Base-by-base conservation (phyloP, 2,329 filamentous ascomycete genomes). In the Aspergillus neotritici region DNA sequence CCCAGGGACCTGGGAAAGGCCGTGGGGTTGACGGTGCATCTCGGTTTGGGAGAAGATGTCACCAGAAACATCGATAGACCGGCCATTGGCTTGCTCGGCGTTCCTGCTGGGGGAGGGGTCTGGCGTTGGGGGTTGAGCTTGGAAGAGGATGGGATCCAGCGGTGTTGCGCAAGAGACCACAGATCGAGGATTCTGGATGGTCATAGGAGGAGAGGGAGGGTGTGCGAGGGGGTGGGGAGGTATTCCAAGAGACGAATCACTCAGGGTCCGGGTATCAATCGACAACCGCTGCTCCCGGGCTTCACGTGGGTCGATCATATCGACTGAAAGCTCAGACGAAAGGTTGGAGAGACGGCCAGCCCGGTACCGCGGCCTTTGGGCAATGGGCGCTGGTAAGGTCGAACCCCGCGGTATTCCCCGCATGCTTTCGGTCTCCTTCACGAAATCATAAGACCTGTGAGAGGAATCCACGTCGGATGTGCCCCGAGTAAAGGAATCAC, bases 271-370 rank as follows among this genome's bases (percentile, higher is more conserved):
- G 28, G 59, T 63, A 45, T 58, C 62, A 10, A 53, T 54, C 13
- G 60, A 66, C 43, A 57, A 50, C 29, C 60, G 56, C n/a, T 56
- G 53, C n/a, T 59, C 61, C 8, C 50, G 39, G 28, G 54, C 61
- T 40, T 71, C 66, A 14, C 56, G 54, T 16, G 56, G 47, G 35
- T 75, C 70, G 41, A 74, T 71, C 28, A 74, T 64, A 35, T 77
- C 75, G 14, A 77, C 66, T 4, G 75, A 77, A 16, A 76, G 61
- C 37, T 74, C 68, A 12, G 71, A 73, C 9, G 68, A 75, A 30
- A 74, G 53, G 38, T 79, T 78, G 43, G 77, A 80, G 28, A 78
- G 58, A 36, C 74, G 74, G 42, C 76, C 73, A 5, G 52, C 50
- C 32, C 78, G 75, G 43, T 76, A 68, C 53, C 62, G 52, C 48